A percentile compares a stretch with the other conserved stretches of the same genome.
Conservation (phyloP, 1,284 basidiomycete genomes). For the Sparassis latifolia region DNA sequence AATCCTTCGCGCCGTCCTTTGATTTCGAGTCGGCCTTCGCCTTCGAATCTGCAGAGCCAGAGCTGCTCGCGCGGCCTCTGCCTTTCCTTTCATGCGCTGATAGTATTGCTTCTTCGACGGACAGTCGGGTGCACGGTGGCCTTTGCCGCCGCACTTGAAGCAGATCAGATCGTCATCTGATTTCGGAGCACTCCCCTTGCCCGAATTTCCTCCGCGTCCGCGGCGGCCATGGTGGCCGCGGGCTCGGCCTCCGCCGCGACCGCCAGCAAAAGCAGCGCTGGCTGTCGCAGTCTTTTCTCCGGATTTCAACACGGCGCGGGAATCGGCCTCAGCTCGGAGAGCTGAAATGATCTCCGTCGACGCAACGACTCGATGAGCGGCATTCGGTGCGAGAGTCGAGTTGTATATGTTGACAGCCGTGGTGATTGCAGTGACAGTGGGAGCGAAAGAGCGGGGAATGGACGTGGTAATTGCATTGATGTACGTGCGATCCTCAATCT, state of each 20-base stretch:
- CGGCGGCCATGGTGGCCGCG: constrained; percentile 5
- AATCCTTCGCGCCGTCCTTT: background rate
- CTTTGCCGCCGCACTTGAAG: constrained; percentile 3
- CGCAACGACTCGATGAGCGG: background rate
- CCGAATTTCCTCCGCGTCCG: constrained; percentile 1
- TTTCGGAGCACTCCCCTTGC: background rate
- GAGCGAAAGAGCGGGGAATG: background rate
- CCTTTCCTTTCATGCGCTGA: background rate
- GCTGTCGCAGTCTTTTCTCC: constrained; percentile 4
- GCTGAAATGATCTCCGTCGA: constrained; percentile 10
- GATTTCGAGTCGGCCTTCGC: background rate
- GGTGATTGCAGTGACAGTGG: background rate
- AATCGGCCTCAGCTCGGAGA: constrained; percentile 13
- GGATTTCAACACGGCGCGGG: constrained; percentile 2
- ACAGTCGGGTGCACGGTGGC: constrained; percentile 1
- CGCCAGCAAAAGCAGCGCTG: constrained; percentile 17
- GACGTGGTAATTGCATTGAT: background rate
- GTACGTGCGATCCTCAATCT: background rate
- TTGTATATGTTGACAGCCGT: background rate
- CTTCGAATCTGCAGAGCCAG: background rate
- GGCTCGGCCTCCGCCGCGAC: constrained; percentile 12
- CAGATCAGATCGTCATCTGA: background rate
- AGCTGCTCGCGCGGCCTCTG: background rate
- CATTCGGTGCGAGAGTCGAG: background rate
- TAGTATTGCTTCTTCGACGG: constrained; percentile 1